A percentile compares a stretch with the other conserved stretches of the same genome.
These are phyloP conservation scores for Pseudonitzschia multiseries DNA, from an alignment of 108 stramenopile species.

Conservation along the genomic window DNA sequence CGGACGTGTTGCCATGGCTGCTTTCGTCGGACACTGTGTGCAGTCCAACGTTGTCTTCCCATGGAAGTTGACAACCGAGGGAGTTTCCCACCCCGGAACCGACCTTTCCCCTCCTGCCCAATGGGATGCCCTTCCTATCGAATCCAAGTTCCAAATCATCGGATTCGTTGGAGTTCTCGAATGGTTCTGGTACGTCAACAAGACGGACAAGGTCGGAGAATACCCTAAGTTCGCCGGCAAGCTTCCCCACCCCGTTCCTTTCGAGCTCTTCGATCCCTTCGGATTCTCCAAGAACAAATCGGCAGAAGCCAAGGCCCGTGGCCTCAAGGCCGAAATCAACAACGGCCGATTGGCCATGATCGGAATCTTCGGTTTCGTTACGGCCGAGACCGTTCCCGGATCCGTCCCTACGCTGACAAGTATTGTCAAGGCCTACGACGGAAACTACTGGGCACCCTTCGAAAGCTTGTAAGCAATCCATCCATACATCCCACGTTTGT, in stretches of 20 bases:
- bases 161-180: constrained; percentile 65
- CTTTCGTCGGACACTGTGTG: constrained; percentile 54
- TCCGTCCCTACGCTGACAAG: constrained; percentile 61
- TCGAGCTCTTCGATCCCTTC: constrained; percentile 80
- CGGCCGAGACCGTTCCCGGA: constrained; percentile 63
- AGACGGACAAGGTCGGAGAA: constrained; percentile 37
- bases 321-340: constrained; percentile 68
- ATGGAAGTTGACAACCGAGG: constrained; percentile 54
- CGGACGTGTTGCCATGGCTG: constrained; percentile 67
- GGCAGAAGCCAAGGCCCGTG: constrained; percentile 55
- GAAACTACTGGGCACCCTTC: constrained; percentile 63
- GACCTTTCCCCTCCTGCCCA: constrained; percentile 53
- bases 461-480: constrained; percentile 13
- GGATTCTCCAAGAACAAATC: constrained; percentile 61
- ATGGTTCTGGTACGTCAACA: constrained; percentile 39
- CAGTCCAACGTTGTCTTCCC: constrained; percentile 61
- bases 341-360: constrained; percentile 80
- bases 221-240: constrained; percentile 63
- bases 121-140: constrained; percentile 59
- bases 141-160: constrained; percentile 48
- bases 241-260: constrained; percentile 75
- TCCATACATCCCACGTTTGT: no score
- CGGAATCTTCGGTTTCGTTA: constrained; percentile 78
- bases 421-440: constrained; percentile 59
- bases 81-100: constrained; percentile 21